Base-by-base conservation (phyloP, 78 protist genomes). In the Mantamonas sphyraenae region DNA sequence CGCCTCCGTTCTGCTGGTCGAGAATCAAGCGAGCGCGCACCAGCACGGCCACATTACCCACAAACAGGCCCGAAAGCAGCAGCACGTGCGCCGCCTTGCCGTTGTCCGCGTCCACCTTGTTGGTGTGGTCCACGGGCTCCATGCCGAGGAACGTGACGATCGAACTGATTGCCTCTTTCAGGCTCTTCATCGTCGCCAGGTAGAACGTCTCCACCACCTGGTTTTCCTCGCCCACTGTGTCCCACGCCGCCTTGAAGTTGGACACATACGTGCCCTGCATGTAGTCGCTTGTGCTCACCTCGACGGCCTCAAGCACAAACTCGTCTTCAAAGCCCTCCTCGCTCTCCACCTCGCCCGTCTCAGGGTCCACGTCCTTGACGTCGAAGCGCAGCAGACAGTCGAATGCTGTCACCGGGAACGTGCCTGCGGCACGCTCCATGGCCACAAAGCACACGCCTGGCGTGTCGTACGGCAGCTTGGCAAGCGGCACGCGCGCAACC, bases 221-320 rank as follows among this genome's bases (percentile, higher is more conserved):
- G 33, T 30, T 8, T n/a, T 69, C 88, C 3, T 80, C 80, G 0
- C 81, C 73, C 22, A 80, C 4, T 40, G 39, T 42, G 38, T 83
- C 80, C 91, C 91, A 90, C 22, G 71, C 83, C 14, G 47, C 82
- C 10, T 56, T 56, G 77, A 86, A 86, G 73, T 86, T 80, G 10
- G 85, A 43, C 28, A 73, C 64, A 1, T 35, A 12, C 31, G 74
- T 40, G 20, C 73, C 72, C 26, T 67, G 55, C 31, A 80, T 42
- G 59, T 75, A 85, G 81, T 90, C 95, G 2, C 58, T 60, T 35
- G 77, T 55, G 33, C 40, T 45, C 22, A 86, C 55, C 34, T 76
- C 84, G 71, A 86, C 35, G 7, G 63, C 77, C 24, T 88, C 89
- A 24, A 88, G 64, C 53, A 40, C 58, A 74, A 81, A 86, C 61